Conservation (phyloP, 345 rosid species). For the Abelmoschus esculentus region DNA sequence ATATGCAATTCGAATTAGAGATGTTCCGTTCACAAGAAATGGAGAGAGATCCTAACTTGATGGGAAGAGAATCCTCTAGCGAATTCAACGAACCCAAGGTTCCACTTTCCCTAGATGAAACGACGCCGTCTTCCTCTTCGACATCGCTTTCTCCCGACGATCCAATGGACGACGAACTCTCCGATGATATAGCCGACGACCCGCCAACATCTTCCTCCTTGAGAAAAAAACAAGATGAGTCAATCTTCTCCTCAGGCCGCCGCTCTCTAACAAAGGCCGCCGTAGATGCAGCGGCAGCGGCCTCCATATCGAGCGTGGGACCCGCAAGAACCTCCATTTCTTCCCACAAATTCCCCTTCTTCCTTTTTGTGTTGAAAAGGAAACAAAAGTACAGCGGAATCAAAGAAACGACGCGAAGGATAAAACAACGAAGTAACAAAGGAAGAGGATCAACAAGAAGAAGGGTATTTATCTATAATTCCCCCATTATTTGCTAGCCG, state of each 20-base stretch:
- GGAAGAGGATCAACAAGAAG: background rate
- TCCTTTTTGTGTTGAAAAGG: too few relatives aligned
- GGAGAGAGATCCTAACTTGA: conserved; percentile 34
- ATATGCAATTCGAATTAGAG: background rate
- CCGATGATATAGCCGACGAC: conserved; percentile 25
- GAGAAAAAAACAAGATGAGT: conserved; percentile 18
- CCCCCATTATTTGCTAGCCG: background rate
- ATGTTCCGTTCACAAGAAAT: background rate
- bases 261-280: conserved; percentile 29
- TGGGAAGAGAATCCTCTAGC: conserved; percentile 60
- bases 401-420: background rate
- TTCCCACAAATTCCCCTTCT: too few relatives aligned
- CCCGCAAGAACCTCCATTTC: conserved; percentile 58
- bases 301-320: conserved; percentile 32
- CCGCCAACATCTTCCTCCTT: conserved; percentile 18
- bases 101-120: conserved; percentile 22
- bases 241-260: conserved; percentile 15
- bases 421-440: background rate
- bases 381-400: background rate
- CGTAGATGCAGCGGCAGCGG: conserved; percentile 10
- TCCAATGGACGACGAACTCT: conserved; percentile 60
- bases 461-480: background rate
- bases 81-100: conserved; percentile 29
- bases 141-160: conserved; percentile 42
- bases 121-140: conserved; percentile 24